A percentile compares a stretch with the other conserved stretches of the same genome.
These are phyloP conservation scores for Schizothecium vesticola DNA, from an alignment of 495 filamentous ascomycete species.

Conservation along the genomic window DNA sequence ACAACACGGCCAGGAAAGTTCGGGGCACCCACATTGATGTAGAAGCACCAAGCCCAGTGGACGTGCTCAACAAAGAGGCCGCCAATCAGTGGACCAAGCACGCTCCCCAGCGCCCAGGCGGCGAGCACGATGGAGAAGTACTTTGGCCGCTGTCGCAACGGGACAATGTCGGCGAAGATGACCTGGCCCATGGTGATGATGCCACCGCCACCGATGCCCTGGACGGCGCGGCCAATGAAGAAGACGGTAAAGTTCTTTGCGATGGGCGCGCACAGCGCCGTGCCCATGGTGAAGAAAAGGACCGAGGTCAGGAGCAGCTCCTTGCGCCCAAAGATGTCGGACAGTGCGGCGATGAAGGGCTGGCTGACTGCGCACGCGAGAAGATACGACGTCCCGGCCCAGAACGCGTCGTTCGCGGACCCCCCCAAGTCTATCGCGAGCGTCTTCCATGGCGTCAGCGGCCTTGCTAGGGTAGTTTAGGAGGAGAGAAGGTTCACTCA, in stretches of 20 bases:
- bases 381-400: constrained; percentile 52
- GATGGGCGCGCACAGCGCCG: constrained; percentile 34
- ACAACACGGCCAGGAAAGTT: too few species aligned
- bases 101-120: constrained; percentile 66
- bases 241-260: constrained; percentile 52
- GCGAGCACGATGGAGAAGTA: constrained; percentile 39
- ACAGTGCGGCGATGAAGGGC: constrained; percentile 45
- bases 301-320: constrained; percentile 38
- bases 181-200: constrained; percentile 80
- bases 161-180: constrained; percentile 50
- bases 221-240: constrained; percentile 69
- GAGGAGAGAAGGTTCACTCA: constrained; percentile 10
- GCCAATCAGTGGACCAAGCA: constrained; percentile 69
- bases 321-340: constrained; percentile 50
- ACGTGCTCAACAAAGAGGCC: constrained; percentile 61
- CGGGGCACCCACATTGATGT: constrained; percentile 28
- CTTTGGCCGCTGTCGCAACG: constrained; percentile 36
- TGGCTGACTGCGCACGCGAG: constrained; percentile 43
- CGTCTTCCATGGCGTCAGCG: constrained; percentile 4
- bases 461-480: too few species aligned
- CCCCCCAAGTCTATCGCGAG: constrained; percentile 42
- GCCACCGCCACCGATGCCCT: constrained; percentile 79
- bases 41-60: constrained; percentile 41
- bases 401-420: constrained; percentile 46
- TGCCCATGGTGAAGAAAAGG: constrained; percentile 41